Base-by-base conservation (phyloP, 2,329 filamentous ascomycete species). In the Pseudogymnoascus sp. region DNA sequence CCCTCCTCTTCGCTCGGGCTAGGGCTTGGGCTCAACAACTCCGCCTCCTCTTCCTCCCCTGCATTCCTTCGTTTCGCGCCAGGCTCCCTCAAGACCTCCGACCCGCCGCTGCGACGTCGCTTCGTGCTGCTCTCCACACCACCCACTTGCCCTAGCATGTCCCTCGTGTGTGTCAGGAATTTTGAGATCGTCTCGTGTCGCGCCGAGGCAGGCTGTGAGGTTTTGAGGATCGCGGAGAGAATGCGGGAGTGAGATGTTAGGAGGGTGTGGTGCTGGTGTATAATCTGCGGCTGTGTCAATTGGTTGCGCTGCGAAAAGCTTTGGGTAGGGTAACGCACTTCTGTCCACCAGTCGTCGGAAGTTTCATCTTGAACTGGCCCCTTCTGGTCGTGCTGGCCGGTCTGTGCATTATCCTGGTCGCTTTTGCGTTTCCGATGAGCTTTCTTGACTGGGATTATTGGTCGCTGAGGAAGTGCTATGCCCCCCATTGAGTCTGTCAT, bases 201-300 rank as follows among this genome's bases (percentile, higher is more conserved):
- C 59, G 59, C 35, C 19, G 59, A 38, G 10, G 59, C 33, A 29
- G 33, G 33, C 7, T 21, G 33, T 19, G 59, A 60, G 33, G 11
- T 60, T 23, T 60, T 60, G 19, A 60, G 59, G 33, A 60, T 38
- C 35, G 38, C 59, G 33, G 59, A 42, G n/a, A 60, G 59, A 21
- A 38, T 60, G 33, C 59, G 59, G 2, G 59, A 40, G 19, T 42
- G 59, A 5, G 59, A 40, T 6, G 59, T 60, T 4, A 42, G 21
- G 19, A 60, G 33, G 13, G 59, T 38, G 7, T 42, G 59, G 15
- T 60, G 59, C 15, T 42, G 35, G 59, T 60, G 59, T 19, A 60
- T 60, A 26, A 60, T 60, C 59, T 60, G 59, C 59, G 21, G 38
- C 40, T 3, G 0, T 40, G 59, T 56, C 15, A 56, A 56, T 33